phyloP scores from a whole-genome alignment of 352 stramenopile species.

The Blastocystis sp. region DNA sequence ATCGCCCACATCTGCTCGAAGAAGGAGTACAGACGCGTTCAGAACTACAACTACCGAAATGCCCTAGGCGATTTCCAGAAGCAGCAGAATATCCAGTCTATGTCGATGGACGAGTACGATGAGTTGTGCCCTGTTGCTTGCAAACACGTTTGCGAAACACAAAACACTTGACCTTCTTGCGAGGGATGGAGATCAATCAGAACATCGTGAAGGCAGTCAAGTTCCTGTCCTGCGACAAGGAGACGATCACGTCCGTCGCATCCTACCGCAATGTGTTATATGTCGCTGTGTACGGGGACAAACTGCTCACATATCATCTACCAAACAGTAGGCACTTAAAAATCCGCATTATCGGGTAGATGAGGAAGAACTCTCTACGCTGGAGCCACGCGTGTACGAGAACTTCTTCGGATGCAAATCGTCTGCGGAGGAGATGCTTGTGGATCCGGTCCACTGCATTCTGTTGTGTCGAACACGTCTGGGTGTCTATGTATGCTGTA shows the following conservation, averaged over 20 bases:
- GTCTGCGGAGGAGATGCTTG: not conserved
- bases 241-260: not conserved
- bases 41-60: slow-evolving; percentile 38
- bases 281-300: not conserved
- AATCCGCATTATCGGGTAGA: not conserved
- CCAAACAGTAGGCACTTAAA: not conserved
- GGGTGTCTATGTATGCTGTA: slow-evolving; percentile 13
- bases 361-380: not conserved
- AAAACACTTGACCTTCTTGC: not conserved
- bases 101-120: slow-evolving; percentile 24
- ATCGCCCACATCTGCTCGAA: slow-evolving; percentile 41
- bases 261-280: slow-evolving; percentile 7
- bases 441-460: slow-evolving; percentile 14
- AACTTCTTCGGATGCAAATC: slow-evolving; percentile 10
- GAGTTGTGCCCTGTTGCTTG: not conserved
- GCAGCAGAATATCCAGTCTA: slow-evolving; percentile 26
- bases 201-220: slow-evolving; percentile 18
- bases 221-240: not conserved
- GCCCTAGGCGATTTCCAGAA: slow-evolving; percentile 45
- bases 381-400: not conserved
- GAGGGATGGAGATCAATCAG: slow-evolving; percentile 26
- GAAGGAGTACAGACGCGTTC: slow-evolving; percentile 16
- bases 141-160: not conserved
- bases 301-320: not conserved
- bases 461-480: not conserved